Evolutionary conservation across 352 stramenopile genomes (phyloP), one percentile per base, ranked within the genome.

Genomic region (Phytophthora pisi): DNA sequence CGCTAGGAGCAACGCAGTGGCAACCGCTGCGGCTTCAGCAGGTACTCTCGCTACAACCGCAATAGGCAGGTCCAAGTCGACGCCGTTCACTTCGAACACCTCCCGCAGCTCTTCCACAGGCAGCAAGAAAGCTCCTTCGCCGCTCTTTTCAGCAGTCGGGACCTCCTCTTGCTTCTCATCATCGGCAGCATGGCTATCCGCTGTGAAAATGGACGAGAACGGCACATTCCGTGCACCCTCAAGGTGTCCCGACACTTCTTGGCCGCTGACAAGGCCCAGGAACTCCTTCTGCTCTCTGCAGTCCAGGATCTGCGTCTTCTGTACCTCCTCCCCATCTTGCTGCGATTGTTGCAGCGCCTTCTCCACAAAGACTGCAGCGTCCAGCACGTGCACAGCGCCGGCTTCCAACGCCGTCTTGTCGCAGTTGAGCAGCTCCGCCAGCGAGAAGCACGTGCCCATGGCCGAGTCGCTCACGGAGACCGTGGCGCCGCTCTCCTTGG

Each of bases 21-120:
- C 87, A 34, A 93, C 82, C 3, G 81, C 68, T 50, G 87, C 85
- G 30, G 79, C 85, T 71, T 93, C 81, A 7, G 71, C 61, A 4
- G 66, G 68, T 30, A 75, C 65, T n/a, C 73, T 77, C 2, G 66
- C 78, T 5, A 92, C 55, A 15, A 93, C 81, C 6, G 76, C 71
- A 26, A 89, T 69, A 9, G 70, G 67, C 7, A 50, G 59, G 9
- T 77, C 61, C 15, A 84, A 64, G 50, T 78, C 62, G 38, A 93
- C 61, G 4, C 77, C 74, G 23, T 75, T 74, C 15, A 57, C 60
- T 54, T 82, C 74, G 15, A 93, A 75, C 15, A 86, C 45, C 1
- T 78, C 66, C 1, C 60, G 60, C 11, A 91, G 59, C 52, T 82
- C 57, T 42, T 88, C 62, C 36, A 57, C 42, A 45, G 77, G 34